These are phyloP conservation scores for Medicago truncatula DNA, from an alignment of 306 rosid species.

Conservation along the genomic window DNA sequence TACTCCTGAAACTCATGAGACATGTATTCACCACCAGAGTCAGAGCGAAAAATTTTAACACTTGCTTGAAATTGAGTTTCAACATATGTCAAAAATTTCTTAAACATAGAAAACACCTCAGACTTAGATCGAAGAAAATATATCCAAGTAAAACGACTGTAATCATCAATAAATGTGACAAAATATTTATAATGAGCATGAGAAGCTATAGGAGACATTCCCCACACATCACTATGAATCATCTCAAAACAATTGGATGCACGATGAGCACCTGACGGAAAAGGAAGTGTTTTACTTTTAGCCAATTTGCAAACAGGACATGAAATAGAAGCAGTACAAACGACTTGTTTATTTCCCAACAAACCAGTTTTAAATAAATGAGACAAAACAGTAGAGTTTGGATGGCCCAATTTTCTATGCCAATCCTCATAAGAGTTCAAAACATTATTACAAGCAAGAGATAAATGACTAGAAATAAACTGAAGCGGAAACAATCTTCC, in stretches of 20 bases:
- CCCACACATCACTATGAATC: not conserved
- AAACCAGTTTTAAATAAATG: not conserved
- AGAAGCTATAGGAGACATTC: not conserved
- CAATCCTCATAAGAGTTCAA: not conserved
- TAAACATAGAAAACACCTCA: too few relatives aligned
- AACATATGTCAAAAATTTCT: too few relatives aligned
- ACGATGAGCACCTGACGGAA: not conserved
- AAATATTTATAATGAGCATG: too few relatives aligned
- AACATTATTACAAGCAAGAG: not conserved
- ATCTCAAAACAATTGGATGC: not conserved
- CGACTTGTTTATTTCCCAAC: not conserved
- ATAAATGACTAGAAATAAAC: too few relatives aligned
- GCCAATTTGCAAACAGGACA: not conserved
- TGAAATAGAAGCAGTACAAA: not conserved
- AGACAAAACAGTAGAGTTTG: not conserved
- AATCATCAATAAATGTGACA: too few relatives aligned
- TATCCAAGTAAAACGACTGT: too few relatives aligned
- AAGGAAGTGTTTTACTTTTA: not conserved
- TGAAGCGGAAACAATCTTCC: not conserved
- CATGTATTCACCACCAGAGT: too few relatives aligned
- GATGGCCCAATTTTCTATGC: not conserved
- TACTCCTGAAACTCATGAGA: too few relatives aligned
- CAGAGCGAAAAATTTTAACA: too few relatives aligned
- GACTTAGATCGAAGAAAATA: too few relatives aligned
- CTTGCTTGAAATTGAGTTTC: too few relatives aligned